Evolutionary conservation across 805 yeast genomes (phyloP), one percentile per base, ranked within the genome.

Genomic region (Candida morakotiae): DNA sequence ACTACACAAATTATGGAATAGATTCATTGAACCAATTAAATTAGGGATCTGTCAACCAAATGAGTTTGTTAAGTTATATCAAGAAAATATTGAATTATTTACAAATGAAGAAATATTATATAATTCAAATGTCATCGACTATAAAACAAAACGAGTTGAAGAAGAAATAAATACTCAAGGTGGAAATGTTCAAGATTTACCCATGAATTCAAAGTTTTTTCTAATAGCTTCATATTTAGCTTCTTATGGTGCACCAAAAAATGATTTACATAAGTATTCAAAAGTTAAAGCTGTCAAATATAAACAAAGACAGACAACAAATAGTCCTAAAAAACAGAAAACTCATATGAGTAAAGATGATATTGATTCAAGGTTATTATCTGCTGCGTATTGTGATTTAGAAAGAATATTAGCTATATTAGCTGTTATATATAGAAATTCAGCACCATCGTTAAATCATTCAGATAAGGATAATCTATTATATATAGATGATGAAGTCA

Each of bases 221-320:
- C 58, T 88, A 11, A 72, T 87, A 22, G 87, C 96, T 1, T 81
- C 95, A 1, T 89, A 83, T 55, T 61, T 88, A 33, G 94, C 95
- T 1, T 87, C 96, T 0, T 84, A 75, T 52, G 76, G 79, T 39
- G 84, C 82, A 21, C 79, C 82, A 2, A 74, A 77, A 42, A 73
- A 73, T 50, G 97, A 88, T 56, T 62, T 79, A 49, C 73, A 77
- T 35, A 64, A 75, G 37, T 89, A 86, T 50, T 82, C 96, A 22
- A 77, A 71, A 42, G 64, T 83, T 30, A 62, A 62, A 38, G 52
- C 60, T 11, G 48, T 53, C 19, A 60, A 60, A 29, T 44, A 50
- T 20, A 60, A 57, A 41, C 50, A 75, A 69, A 35, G 41, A 17
- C 31, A 24, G 6, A 16, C 34, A 10, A 4, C 17, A 5, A 26